phyloP scores from a whole-genome alignment of 495 filamentous ascomycete species.

The Penicillium bialowiezense region DNA sequence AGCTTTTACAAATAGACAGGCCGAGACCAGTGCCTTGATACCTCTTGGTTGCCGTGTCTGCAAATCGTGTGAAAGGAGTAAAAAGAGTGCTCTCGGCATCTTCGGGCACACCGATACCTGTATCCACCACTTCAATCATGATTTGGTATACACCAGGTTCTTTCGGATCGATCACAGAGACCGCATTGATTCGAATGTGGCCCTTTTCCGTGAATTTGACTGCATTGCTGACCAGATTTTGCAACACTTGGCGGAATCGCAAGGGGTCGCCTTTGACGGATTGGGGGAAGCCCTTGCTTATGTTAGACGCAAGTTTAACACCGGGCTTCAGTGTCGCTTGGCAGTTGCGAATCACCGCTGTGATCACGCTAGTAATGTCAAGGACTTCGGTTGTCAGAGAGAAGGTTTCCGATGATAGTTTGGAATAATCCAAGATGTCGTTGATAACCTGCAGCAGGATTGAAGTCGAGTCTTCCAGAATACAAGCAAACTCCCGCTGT shows the following conservation, averaged over 20 bases:
- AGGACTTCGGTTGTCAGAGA: conserved; percentile 68
- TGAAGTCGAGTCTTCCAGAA: conserved; percentile 78
- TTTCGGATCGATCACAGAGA: conserved; percentile 50
- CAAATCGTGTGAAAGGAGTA: conserved; percentile 83
- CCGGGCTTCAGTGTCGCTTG: conserved; percentile 56
- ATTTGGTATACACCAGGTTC: conserved; percentile 40
- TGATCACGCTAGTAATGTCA: conserved; percentile 58
- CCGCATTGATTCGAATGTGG: conserved; percentile 52
- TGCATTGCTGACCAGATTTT: conserved; percentile 83
- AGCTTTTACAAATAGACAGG: conserved; percentile 74
- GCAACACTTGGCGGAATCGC: conserved; percentile 76
- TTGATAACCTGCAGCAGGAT: conserved; percentile 85
- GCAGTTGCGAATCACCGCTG: conserved; percentile 52
- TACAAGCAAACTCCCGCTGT: conserved; percentile 71
- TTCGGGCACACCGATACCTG: conserved; percentile 82
- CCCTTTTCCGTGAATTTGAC: conserved; percentile 85
- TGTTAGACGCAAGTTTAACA: conserved; percentile 53
- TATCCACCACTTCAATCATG: conserved; percentile 64
- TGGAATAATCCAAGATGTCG: conserved; percentile 85
- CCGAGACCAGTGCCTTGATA: conserved; percentile 84
- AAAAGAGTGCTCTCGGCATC: conserved; percentile 70
- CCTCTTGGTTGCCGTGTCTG: conserved; percentile 68
- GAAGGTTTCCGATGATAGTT: conserved; percentile 83
- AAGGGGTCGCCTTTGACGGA: conserved; percentile 66
- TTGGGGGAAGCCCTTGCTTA: conserved; percentile 37